Evolutionary conservation across 331 rosid species (phyloP).

Genomic region (Quercus phellos): DNA sequence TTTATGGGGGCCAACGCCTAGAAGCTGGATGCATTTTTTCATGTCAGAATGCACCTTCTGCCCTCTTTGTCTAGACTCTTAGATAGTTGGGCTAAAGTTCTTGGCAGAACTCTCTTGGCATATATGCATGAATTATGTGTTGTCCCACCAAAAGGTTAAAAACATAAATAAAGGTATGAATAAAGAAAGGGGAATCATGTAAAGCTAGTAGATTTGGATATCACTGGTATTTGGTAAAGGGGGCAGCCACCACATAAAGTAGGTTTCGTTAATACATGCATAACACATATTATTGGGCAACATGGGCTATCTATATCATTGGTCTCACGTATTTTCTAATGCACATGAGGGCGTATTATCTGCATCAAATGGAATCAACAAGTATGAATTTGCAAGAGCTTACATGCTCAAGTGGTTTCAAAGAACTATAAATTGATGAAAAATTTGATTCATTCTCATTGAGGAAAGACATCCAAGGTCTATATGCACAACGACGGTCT

Average conservation of each 20-base stretch:
- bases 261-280: background rate
- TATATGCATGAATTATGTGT: background rate
- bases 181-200: background rate
- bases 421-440: slow-evolving; percentile 23
- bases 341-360: background rate
- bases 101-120: background rate
- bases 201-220: background rate
- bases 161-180: background rate
- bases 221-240: background rate
- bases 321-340: background rate
- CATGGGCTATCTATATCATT: background rate
- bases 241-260: background rate
- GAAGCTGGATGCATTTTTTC: background rate
- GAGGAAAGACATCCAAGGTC: slow-evolving; percentile 12
- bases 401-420: slow-evolving; percentile 39
- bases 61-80: background rate
- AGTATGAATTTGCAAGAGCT: slow-evolving; percentile 13
- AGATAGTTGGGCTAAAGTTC: background rate
- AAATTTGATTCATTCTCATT: slow-evolving; percentile 22
- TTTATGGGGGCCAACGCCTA: background rate
- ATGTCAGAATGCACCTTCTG: background rate
- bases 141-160: background rate
- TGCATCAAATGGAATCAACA: background rate
- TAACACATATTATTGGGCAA: background rate
- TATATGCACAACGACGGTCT: slow-evolving; percentile 33